These are phyloP conservation scores for Penicillium sp. DNA, from an alignment of 2,329 filamentous ascomycete species.

Conservation along the genomic window DNA sequence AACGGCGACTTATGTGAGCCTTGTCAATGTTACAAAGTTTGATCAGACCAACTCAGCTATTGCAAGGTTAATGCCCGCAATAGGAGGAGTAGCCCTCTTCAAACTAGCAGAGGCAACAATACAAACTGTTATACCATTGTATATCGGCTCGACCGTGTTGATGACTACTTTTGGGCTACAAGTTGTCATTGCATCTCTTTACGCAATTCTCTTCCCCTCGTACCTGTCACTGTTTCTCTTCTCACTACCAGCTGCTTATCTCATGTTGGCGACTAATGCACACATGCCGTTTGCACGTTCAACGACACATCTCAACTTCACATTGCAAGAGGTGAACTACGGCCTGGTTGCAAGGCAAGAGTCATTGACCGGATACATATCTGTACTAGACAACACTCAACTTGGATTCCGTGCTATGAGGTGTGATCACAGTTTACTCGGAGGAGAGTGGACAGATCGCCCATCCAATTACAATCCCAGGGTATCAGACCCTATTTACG, in stretches of 20 bases:
- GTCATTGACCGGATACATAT: constrained; percentile 87
- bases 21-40: constrained; percentile 58
- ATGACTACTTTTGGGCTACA: constrained; percentile 71
- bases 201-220: constrained; percentile 65
- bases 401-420: constrained; percentile 76
- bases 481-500: constrained; percentile 82
- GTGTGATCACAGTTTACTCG: constrained; percentile 90
- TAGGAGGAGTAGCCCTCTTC: constrained; percentile 62
- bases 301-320: constrained; percentile 61
- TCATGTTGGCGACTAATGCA: constrained; percentile 65
- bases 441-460: constrained; percentile 76
- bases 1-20: constrained; percentile 44
- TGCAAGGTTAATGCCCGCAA: background rate
- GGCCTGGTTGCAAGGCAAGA: constrained; percentile 75
- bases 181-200: constrained; percentile 61
- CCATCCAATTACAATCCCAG: constrained; percentile 48
- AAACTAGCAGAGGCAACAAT: constrained; percentile 44
- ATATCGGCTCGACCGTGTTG: constrained; percentile 60
- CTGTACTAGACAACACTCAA: constrained; percentile 72
- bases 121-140: constrained; percentile 38
- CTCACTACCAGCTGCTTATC: constrained; percentile 63
- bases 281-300: constrained; percentile 64
- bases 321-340: constrained; percentile 64
- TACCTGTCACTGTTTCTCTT: constrained; percentile 56
- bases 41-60: constrained; percentile 64